phyloP scores from a whole-genome alignment of 2,329 filamentous ascomycete genomes.

The Phialemoniopsis sp. region DNA sequence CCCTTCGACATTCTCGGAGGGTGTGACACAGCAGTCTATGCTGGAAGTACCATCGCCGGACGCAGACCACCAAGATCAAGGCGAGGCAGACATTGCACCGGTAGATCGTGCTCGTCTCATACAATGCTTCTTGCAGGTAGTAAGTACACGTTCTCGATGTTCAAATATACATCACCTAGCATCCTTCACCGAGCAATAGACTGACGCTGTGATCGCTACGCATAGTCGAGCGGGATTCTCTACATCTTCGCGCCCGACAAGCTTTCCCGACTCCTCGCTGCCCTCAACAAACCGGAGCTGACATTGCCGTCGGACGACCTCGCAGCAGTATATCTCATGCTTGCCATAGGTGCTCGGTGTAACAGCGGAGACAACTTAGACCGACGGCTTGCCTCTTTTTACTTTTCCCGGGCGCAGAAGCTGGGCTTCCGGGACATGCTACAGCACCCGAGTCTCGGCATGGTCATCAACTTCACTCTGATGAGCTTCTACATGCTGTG shows the following conservation, averaged over 20 bases:
- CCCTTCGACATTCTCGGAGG: constrained; percentile 7
- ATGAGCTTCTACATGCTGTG: constrained; percentile 58
- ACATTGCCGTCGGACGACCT: background rate
- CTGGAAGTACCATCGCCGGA: background rate
- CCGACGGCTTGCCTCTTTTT: constrained; percentile 6
- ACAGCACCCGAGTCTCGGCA: constrained; percentile 47
- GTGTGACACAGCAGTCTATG: background rate
- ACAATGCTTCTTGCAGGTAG: background rate
- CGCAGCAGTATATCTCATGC: constrained; percentile 8
- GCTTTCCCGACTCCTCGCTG: background rate
- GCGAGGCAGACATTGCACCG: too few relatives aligned
- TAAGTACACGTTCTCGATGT: background rate
- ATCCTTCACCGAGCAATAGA: too few relatives aligned
- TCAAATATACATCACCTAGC: too few relatives aligned
- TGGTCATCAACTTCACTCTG: constrained; percentile 47
- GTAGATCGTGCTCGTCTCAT: background rate
- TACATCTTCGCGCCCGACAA: background rate
- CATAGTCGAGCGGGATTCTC: constrained; percentile 5
- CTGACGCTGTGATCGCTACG: too few relatives aligned
- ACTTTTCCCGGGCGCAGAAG: constrained; percentile 14
- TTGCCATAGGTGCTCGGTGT: constrained; percentile 15
- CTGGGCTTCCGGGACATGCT: constrained; percentile 45
- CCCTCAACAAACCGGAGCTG: background rate
- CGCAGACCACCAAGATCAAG: too few relatives aligned
- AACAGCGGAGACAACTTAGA: constrained; percentile 8